Evolutionary conservation across 192 early-diverging fungal species (phyloP).

Genomic region (Backusella parvicylindrica): DNA sequence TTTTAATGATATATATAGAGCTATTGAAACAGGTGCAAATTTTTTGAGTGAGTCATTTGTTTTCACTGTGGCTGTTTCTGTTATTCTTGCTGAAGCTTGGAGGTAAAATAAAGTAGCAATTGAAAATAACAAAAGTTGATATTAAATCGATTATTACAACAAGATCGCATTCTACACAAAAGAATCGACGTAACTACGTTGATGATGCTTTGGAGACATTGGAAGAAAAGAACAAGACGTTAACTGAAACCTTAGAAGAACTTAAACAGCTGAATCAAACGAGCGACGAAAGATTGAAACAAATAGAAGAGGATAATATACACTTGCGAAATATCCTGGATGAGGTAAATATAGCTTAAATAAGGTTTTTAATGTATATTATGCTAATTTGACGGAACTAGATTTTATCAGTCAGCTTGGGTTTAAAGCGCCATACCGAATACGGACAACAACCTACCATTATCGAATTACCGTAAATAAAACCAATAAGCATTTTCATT

Average conservation of each 20-base stretch:
- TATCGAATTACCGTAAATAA: constrained; percentile 21
- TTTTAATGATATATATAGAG: constrained; percentile 34
- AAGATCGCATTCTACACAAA: constrained; percentile 45
- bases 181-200: constrained; percentile 46
- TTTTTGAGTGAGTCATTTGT: constrained; percentile 77
- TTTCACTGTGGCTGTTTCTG: constrained; percentile 68
- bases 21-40: constrained; percentile 79
- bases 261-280: constrained; percentile 15
- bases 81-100: constrained; percentile 68
- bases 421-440: constrained; percentile 42
- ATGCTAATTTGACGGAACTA: background rate
- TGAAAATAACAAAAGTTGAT: background rate
- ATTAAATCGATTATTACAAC: background rate
- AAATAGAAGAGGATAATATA: constrained; percentile 39
- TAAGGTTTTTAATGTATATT: background rate
- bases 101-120: constrained; percentile 40
- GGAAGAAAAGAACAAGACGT: constrained; percentile 35
- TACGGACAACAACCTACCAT: constrained; percentile 31
- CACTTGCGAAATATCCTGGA: constrained; percentile 42
- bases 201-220: constrained; percentile 56
- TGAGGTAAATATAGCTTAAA: constrained; percentile 19
- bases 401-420: constrained; percentile 46
- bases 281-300: constrained; percentile 31
- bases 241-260: constrained; percentile 41
- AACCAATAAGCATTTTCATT: background rate